Evolutionary conservation across 2,329 filamentous ascomycete genomes (phyloP), one percentile per base, ranked within the genome.

Genomic region (Cladosporium sphaerospermum): DNA sequence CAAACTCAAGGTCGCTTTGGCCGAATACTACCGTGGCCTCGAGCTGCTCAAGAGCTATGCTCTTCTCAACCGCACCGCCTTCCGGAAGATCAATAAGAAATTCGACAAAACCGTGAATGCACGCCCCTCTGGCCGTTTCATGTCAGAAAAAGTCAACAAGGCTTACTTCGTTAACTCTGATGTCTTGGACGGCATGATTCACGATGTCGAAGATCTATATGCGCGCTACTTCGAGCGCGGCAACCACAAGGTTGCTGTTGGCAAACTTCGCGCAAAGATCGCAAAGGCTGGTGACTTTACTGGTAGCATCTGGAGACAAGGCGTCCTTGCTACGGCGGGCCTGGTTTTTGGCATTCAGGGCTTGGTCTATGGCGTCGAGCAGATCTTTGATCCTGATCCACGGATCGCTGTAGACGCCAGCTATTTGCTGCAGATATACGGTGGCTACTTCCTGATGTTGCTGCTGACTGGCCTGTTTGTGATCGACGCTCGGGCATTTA

Each of bases 61-160:
- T 1, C 74, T 95, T 18, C 77, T 96, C 11, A 99, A 99, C 68
- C 82, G 89, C 45, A 96, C 89, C 0, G 93, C 90, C 0, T 97
- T 97, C 65, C 85, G 91, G 32, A 99, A 99, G 70, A 89, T 99
- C 66, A 96, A 95, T 72, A 99, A 99, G 70, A 99, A 99, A 71
- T 97, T 95, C 67, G 91, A 97, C 76, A 99, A 97, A 73, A 83
- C 86, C 2, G 83, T 90, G 53, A 82, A 90, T 61, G 85, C 89
- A 39, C 81, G 86, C 9, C 89, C 89, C 0, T 80, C 85, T 0
- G 80, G 87, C 65, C 81, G 86, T 28, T 97, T 92, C 69, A 88
- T 96, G 81, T 85, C 85, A 32, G 91, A 96, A 61, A 92, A 92
- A 66, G 90, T 99, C 62, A 92, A 89, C 73, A 85, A 86, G 58